Evolutionary conservation across 192 early-diverging fungal species (phyloP).

Genomic region (Linnemannia zychae): DNA sequence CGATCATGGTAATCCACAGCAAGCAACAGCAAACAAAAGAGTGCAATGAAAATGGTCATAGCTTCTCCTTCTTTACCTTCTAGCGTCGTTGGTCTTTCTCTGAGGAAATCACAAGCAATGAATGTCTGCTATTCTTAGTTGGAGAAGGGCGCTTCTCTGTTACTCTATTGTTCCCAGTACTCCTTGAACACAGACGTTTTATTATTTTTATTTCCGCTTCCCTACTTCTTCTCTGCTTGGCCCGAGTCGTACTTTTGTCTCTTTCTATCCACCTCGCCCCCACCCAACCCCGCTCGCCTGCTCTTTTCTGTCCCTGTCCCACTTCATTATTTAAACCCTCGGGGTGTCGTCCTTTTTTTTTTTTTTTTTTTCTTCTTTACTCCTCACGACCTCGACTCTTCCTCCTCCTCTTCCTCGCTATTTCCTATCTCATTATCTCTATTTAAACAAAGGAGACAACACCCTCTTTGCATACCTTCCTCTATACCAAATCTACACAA

Average conservation of each 20-base stretch:
- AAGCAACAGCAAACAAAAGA: background rate
- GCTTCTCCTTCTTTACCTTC: background rate
- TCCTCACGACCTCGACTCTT: slow-evolving; percentile 10
- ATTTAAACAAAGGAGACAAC: background rate
- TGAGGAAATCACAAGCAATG: background rate
- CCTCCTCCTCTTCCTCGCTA: background rate
- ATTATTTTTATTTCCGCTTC: background rate
- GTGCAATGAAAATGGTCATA: background rate
- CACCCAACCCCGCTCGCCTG: background rate
- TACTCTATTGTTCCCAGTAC: background rate
- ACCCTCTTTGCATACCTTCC: background rate
- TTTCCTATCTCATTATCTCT: slow-evolving; percentile 9
- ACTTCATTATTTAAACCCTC: background rate
- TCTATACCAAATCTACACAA: background rate
- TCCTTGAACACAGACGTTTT: background rate
- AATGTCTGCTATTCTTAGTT: background rate
- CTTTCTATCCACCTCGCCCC: background rate
- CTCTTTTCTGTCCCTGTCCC: background rate
- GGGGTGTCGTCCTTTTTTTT: background rate
- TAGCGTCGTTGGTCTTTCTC: background rate
- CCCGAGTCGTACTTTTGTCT: background rate
- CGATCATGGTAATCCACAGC: background rate
- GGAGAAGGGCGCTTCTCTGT: background rate
- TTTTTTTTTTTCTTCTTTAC: background rate
- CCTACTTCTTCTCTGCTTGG: background rate